Evolutionary conservation across 768 basidiomycete species (phyloP), one percentile per base, ranked within the genome.

Genomic region (Floccularia luteovirens): DNA sequence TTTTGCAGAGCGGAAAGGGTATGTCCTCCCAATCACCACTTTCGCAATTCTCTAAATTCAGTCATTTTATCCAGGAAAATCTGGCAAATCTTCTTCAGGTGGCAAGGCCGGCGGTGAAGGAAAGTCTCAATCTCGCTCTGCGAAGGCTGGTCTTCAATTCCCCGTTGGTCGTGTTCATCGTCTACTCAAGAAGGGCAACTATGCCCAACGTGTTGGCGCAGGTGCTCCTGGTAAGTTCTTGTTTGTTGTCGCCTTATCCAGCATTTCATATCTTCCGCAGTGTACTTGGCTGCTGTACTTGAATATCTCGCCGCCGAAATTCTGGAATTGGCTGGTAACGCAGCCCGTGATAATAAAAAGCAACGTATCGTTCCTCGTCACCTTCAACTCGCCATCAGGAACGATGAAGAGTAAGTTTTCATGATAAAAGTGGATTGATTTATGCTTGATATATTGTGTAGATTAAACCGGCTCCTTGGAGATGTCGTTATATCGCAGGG

Each of bases 301-400:
- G 91, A 92, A 58, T 90, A 94, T 63, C 76, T 93, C 45, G 79
- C 90, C 28, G 91, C 91, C 33, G 91, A 94, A 60, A 92, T 94
- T 59, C 77, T 94, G 52, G 91, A 94, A 67, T 70, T 94, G 31
- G 90, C 91, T 45, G 91, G 91, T 25, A 87, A 88, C 42, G 87
- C 88, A 24, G 87, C 88, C 31, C 83, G 87, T 42, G 87, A 86
- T 64, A 90, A 90, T 73, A 90, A 89, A 74, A 89, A 92, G 69
- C 85, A 90, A 48, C 90, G 92, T 77, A 93, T 94, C 55, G 88
- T 93, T 20, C 92, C 91, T 33, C 84, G 92, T 62, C 92, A 96
- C 64, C 68, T 94, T 35, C 91, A 96, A 61, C 79, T 94, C 47
- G 91, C 91, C 47, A 91, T 96, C 64, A 79, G 92, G 38, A 90